Base-by-base conservation (phyloP, 2,329 filamentous ascomycete species). In the Arthrobotrys entomopaga region DNA sequence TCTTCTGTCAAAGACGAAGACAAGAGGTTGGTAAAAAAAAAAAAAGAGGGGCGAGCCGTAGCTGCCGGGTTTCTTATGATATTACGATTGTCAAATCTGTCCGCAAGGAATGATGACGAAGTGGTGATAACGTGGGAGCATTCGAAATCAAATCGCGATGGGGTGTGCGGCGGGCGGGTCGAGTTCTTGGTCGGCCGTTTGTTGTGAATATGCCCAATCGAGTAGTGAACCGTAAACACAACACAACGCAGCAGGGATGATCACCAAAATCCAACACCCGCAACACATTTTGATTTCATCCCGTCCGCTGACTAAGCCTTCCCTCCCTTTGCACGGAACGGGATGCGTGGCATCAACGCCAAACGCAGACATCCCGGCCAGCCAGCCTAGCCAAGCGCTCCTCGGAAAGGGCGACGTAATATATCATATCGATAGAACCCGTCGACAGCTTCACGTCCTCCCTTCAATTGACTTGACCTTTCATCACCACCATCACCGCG, bases 341-440 rank as follows among this genome's bases (percentile, higher is more conserved):
- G 63, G 46, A 58, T 67, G 57, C 65, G 70, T 74, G 70, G 70
- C 70, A 67, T 74, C 63, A 63, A 74, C 70, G 50, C 57, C 63
- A 43, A 60, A n/a, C 34, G 42, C 42, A 19, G 16, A 24, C 13
- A 61, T 50, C 61, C 69, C 57, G 52, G 61, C 42, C 56, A 49
- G 42, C n/a, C 46, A n/a, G 42, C 15, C 42, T 6, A 46, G 42
- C 20, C 5, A 15, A 5, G 6, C 29, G 11, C 10, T 7, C 24
- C 20, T 20, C 42, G 11, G 16, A 15, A 46, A 50, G 15, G 46
- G n/a, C n/a, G 10, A 22, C 19, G 10, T 11, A 50, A 19, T 22
- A 19, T 22, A 46, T 46, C 42, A 19, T 46, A 46, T 46, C 42
- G 16, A 15, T 19, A 46, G 13, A 6, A 46, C 15, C 13, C 15